Evolutionary conservation across 2,329 filamentous ascomycete genomes (phyloP).

Genomic region (Aspergillus felis): DNA sequence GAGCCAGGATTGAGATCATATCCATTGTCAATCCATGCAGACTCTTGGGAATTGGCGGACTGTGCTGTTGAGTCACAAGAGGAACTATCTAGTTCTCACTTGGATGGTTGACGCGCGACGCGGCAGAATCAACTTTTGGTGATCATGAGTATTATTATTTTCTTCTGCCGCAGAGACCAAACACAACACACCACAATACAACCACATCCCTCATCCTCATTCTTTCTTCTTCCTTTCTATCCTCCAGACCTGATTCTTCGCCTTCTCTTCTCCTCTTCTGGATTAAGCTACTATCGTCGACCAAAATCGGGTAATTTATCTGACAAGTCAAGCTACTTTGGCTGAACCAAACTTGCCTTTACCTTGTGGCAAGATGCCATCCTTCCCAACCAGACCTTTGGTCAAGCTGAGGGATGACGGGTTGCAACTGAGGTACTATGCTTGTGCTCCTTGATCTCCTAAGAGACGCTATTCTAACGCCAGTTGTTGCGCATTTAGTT

Average conservation of each 20-base stretch:
- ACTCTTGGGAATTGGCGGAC: neutral
- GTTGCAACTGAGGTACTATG: conserved; percentile 39
- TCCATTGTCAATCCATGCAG: conserved; percentile 23
- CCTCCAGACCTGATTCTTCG: neutral
- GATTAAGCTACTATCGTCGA: conserved; percentile 7
- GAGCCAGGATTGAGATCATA: conserved; percentile 19
- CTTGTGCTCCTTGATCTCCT: neutral
- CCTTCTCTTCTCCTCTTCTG: neutral
- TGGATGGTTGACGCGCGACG: neutral
- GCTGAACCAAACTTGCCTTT: conserved; percentile 13
- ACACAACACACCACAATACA: neutral
- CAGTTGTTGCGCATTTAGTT: conserved; percentile 40
- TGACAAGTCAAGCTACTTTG: conserved; percentile 5
- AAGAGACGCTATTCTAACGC: conserved; percentile 6
- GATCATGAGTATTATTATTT: neutral
- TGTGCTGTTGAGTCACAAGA: neutral
- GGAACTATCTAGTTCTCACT: neutral
- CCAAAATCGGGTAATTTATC: neutral
- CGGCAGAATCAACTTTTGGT: neutral
- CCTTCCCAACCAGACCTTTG: conserved; percentile 34
- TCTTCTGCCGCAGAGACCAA: neutral
- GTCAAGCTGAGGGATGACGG: conserved; percentile 38
- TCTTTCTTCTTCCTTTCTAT: neutral
- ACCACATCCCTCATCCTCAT: neutral
- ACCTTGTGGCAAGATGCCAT: conserved; percentile 26